Base-by-base conservation (phyloP, 2,329 filamentous ascomycete genomes). In the Pezicula neosporulosa region DNA sequence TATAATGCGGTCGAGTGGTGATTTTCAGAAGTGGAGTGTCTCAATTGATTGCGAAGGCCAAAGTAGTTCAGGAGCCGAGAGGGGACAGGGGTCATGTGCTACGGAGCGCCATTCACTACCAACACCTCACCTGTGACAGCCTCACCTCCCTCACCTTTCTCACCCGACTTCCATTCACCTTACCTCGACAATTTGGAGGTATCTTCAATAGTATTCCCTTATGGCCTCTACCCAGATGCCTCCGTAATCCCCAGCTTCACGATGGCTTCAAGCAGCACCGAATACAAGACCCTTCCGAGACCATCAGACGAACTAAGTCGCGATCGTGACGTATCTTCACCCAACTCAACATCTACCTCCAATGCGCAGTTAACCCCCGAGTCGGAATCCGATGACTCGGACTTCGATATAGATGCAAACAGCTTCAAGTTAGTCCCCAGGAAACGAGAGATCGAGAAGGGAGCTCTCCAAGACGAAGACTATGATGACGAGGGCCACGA, bases 341-440 rank as follows among this genome's bases (percentile, higher is more conserved):
- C 60, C 10, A 51, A 58, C 42, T 62, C 61, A 8, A 60, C 58
- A 54, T 51, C 48, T 10, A 52, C 50, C 39, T 53, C 53, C 27
- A 47, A 55, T 42, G 50, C 53, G 15, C 41, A 47, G 18, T 51
- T 63, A n/a, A 65, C 63, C 8, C 62, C 63, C 7, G 56, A 62
- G 38, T 57, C 55, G 13, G 61, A 63, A 43, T 60, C 56, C 3
- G 58, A 59, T 9, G 63, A 62, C n/a, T 59, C 57, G 8, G 61
- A 62, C 27, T 48, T 49, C 12, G 55, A 50, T 15, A 19, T 36
- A 21, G 43, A 49, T 27, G 48, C 47, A 4, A 59, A 61, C 38
- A 61, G 58, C 38, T 59, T 55, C 37, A 59, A 59, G 43, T 39
- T 66, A 41, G 49, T 52, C 24, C 44, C 27, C 9, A 33, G 51